Percentiles rank a stretch among this genome's conserved stretches.
These are phyloP conservation scores for Phytophthora foliorum DNA, from an alignment of 352 stramenopile genomes.

Conservation along the genomic window DNA sequence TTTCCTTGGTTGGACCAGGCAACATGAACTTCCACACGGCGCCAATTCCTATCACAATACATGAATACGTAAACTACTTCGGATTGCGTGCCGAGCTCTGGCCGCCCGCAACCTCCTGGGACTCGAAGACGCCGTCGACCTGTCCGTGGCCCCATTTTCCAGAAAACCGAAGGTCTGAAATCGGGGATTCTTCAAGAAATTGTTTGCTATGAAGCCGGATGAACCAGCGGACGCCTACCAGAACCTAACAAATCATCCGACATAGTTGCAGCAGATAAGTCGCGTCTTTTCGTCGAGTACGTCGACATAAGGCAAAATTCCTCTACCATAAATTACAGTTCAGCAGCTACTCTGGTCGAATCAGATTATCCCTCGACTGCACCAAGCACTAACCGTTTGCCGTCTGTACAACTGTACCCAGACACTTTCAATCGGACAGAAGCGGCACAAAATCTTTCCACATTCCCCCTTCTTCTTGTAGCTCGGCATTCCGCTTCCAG, in stretches of 20 bases:
- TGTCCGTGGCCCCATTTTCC: slow-evolving; percentile 76
- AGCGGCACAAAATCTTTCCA: not conserved
- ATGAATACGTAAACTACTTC: too few relatives aligned
- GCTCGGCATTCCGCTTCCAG: not conserved
- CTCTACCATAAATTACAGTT: too few relatives aligned
- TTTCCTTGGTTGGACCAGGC: slow-evolving; percentile 5
- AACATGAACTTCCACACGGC: too few relatives aligned
- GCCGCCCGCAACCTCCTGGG: slow-evolving; percentile 91
- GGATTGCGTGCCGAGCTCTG: slow-evolving; percentile 62
- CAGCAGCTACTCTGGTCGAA: not conserved
- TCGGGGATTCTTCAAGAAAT: too few relatives aligned
- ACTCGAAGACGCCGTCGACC: slow-evolving; percentile 89
- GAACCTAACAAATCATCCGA: too few relatives aligned
- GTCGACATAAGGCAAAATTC: slow-evolving; percentile 1
- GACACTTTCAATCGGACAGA: not conserved
- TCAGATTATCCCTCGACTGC: not conserved
- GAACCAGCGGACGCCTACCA: too few relatives aligned
- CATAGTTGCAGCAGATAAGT: too few relatives aligned
- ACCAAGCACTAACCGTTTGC: not conserved
- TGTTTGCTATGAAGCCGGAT: too few relatives aligned
- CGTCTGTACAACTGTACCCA: not conserved
- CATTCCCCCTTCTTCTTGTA: not conserved
- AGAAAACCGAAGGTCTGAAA: slow-evolving; percentile 59
- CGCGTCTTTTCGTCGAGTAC: not conserved
- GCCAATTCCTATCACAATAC: too few relatives aligned